A percentile compares a stretch with the other conserved stretches of the same genome.
These are phyloP conservation scores for Candida montana DNA, from an alignment of 805 yeast genomes.

Conservation along the genomic window DNA sequence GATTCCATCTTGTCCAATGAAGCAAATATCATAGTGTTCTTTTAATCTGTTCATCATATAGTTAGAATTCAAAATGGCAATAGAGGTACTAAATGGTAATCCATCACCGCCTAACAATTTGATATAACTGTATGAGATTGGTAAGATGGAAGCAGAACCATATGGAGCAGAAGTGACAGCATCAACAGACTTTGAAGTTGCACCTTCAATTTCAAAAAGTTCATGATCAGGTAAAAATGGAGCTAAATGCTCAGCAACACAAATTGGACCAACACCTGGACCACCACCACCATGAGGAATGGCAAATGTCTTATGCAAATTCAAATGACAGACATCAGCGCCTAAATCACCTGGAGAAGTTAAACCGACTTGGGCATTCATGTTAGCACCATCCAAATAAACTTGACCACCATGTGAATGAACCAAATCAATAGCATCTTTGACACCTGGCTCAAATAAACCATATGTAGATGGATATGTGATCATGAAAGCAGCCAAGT, in stretches of 20 bases:
- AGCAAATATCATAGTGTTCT: slow-evolving; percentile 69
- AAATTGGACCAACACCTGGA: slow-evolving; percentile 98
- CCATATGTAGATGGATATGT: slow-evolving; percentile 98
- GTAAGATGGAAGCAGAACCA: slow-evolving; percentile 90
- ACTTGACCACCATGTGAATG: slow-evolving; percentile 92
- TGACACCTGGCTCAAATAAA: slow-evolving; percentile 87
- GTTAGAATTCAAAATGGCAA: slow-evolving; percentile 93
- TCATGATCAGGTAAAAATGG: slow-evolving; percentile 82
- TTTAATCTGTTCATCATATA: slow-evolving; percentile 83
- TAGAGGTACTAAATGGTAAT: slow-evolving; percentile 77
- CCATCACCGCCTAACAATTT: slow-evolving; percentile 88
- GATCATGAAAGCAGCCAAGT: slow-evolving; percentile 89
- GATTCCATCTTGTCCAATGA: slow-evolving; percentile 53
- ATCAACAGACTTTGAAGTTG: slow-evolving; percentile 46
- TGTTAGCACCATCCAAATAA: slow-evolving; percentile 96
- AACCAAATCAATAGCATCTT: slow-evolving; percentile 76
- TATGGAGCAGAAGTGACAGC: slow-evolving; percentile 92
- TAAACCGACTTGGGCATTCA: slow-evolving; percentile 98
- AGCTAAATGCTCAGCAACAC: slow-evolving; percentile 77
- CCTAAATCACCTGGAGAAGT: slow-evolving; percentile 97
- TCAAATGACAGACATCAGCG: slow-evolving; percentile 97
- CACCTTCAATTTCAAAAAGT: slow-evolving; percentile 42
- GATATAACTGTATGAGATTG: slow-evolving; percentile 92
- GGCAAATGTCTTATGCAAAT: slow-evolving; percentile 94
- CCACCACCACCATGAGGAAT: slow-evolving; percentile 99